Evolutionary conservation across 176 grass and related monocot genomes (phyloP), one percentile per base, ranked within the genome.

Genomic region (Oryza rufipogon): DNA sequence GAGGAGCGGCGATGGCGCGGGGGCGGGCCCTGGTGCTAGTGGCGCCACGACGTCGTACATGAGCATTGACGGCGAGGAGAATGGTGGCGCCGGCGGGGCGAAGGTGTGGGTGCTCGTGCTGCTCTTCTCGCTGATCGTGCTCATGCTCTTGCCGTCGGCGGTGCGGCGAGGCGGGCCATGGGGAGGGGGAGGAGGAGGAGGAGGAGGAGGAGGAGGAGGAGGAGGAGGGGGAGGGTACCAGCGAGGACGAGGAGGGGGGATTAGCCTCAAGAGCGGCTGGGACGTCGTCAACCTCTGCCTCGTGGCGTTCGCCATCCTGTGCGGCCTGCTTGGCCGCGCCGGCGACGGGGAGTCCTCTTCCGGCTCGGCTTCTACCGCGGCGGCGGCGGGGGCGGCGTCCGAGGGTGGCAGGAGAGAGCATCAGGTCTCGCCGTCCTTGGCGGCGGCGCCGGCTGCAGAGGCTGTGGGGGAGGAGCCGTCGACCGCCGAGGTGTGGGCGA

Each of bases 281-380:
- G 93, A 94, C 79, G 42, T 93, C 23, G 85, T 99, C 52, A 94
- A 99, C 84, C 83, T 99, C 32, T 88, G 82, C 79, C 88, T 99
- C 45, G 96, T 99, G 30, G 65, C 89, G 47, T 94, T 94, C 44
- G 97, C 93, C 22, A 96, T 99, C 74, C 87, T 96, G 26, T 92
- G 93, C 68, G 97, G 97, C 13, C 77, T 99, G 11, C 97, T 99
- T 3, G 84, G 88, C 66, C 89, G 93, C 73, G 67, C 74, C 41
- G 83, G 72, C 8, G 81, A 87, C 6, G 85, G 76, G 3, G 89
- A 86, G 0, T 58, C 54, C 4, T 65, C 74, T 33, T 48, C 85
- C 14, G 14, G 30, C 64, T 44, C 75, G 8, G 54, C 60, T 47
- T 28, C 20, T 13, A 7, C 58, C 2, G 9, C 73, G 15, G 41